Evolutionary conservation across 345 rosid genomes (phyloP).

Genomic region (Brassica incana): DNA sequence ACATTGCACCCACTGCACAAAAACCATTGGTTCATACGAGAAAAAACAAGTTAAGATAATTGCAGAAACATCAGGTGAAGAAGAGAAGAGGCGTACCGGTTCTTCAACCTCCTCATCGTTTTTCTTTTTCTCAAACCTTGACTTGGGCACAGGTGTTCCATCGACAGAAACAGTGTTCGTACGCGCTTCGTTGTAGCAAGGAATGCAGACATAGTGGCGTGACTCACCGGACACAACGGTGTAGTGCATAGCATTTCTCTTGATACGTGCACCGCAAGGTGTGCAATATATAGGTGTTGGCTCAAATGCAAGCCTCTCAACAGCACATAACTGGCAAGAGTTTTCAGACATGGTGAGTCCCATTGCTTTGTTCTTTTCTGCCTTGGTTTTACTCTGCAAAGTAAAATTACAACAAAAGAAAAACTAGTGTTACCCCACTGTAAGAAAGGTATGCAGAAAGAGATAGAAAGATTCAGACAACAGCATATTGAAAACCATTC

Average conservation of each 20-base stretch:
- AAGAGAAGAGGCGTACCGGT: constrained; percentile 62
- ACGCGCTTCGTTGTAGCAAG: constrained; percentile 92
- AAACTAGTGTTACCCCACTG: constrained; percentile 16
- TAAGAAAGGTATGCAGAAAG: constrained; percentile 4
- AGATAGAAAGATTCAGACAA: constrained; percentile 5
- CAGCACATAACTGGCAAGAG: constrained; percentile 98
- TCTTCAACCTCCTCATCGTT: constrained; percentile 99
- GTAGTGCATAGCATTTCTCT: constrained; percentile 94
- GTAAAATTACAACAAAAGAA: constrained; percentile 19
- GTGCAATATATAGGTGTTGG: constrained; percentile 97
- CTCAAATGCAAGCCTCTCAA: constrained; percentile 97
- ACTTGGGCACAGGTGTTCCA: constrained; percentile 67
- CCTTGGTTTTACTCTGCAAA: constrained; percentile 90
- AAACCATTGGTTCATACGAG: constrained; percentile 32
- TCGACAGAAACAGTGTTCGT: constrained; percentile 72
- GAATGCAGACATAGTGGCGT: constrained; percentile 87
- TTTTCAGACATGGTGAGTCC: constrained; percentile 95
- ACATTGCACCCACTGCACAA: constrained; percentile 98
- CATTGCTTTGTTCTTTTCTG: constrained; percentile 95
- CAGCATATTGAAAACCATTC: constrained; percentile 4
- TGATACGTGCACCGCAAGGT: constrained; percentile 93
- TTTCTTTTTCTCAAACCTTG: constrained; percentile 94
- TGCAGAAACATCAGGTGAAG: constrained; percentile 16
- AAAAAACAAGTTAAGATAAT: background rate
- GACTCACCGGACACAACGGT: constrained; percentile 90